These are phyloP conservation scores for Gossypium raimondii DNA, from an alignment of 345 rosid genomes.

Conservation along the genomic window DNA sequence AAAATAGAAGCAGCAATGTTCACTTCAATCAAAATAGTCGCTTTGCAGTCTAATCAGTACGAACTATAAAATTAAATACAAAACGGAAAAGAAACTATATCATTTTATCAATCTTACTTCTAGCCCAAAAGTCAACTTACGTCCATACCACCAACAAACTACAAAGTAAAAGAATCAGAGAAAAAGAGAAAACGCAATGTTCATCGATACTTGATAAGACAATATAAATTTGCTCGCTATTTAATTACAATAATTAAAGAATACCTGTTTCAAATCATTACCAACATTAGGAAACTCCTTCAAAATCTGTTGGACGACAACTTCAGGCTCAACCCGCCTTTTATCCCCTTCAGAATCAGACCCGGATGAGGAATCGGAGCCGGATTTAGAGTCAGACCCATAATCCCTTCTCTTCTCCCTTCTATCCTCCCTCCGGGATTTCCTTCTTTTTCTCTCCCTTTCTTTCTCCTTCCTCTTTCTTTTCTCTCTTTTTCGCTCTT, in stretches of 20 bases:
- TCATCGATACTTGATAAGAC: not conserved
- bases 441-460: conserved; percentile 39
- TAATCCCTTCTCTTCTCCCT: conserved; percentile 34
- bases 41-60: not conserved
- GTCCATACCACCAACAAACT: not conserved
- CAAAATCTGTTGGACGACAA: conserved; percentile 45
- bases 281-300: conserved; percentile 59
- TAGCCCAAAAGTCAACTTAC: not conserved
- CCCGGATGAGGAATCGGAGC: conserved; percentile 20
- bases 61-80: not conserved
- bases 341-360: conserved; percentile 37
- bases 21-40: not conserved
- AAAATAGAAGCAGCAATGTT: not conserved
- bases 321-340: conserved; percentile 36
- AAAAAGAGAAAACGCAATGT: not conserved
- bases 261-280: conserved; percentile 66
- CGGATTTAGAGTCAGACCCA: conserved; percentile 30
- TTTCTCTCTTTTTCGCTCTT: conserved; percentile 42
- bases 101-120: not conserved
- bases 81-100: not conserved
- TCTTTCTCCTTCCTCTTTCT: conserved; percentile 36
- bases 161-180: not conserved
- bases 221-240: not conserved
- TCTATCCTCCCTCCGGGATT: conserved; percentile 35
- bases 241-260: not conserved